Evolutionary conservation across 306 rosid genomes (phyloP).

Genomic region (Cucurbita moschata): DNA sequence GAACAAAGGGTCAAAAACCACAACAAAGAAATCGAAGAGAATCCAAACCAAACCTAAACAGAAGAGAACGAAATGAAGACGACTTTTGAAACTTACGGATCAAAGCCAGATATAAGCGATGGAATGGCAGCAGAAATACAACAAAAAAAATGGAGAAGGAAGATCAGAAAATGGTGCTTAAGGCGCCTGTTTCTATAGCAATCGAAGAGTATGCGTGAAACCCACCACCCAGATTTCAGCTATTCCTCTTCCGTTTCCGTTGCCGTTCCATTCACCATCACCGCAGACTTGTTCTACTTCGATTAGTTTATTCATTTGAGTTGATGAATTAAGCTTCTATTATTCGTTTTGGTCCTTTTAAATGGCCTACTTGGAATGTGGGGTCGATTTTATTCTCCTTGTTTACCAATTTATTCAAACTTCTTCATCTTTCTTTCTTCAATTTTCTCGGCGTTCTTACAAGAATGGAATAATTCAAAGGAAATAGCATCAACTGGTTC

Average conservation of each 20-base stretch:
- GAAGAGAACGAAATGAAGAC: neutral
- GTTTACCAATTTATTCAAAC: neutral
- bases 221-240: neutral
- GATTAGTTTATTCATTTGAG: neutral
- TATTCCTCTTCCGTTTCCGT: neutral
- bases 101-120: neutral
- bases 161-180: neutral
- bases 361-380: neutral
- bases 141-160: neutral
- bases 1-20: neutral
- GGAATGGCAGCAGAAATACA: neutral
- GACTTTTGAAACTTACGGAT: neutral
- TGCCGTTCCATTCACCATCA: neutral
- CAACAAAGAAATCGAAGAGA: neutral
- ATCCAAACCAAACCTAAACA: neutral
- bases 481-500: neutral
- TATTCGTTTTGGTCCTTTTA: neutral
- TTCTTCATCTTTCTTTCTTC: neutral
- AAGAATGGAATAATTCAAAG: neutral
- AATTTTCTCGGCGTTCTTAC: neutral
- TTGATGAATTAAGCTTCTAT: neutral
- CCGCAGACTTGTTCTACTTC: neutral
- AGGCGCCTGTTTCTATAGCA: neutral
- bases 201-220: neutral
- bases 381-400: conserved; percentile 9